Evolutionary conservation across 2,329 filamentous ascomycete species (phyloP).

Genomic region (Cladophialophora yegresii): DNA sequence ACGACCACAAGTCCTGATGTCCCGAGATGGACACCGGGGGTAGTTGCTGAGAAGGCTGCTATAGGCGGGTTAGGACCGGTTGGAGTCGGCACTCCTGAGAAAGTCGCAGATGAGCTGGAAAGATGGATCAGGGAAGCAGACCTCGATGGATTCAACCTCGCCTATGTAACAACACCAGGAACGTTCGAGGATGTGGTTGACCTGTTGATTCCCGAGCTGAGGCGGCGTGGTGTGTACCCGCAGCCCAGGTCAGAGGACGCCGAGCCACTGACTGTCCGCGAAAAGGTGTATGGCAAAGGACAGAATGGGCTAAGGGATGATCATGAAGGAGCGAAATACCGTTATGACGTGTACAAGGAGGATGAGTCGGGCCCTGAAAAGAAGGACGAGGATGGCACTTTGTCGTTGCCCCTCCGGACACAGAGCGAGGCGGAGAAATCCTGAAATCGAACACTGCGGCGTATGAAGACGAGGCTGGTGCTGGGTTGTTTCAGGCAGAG

Average conservation of each 20-base stretch:
- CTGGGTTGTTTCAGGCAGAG: neutral
- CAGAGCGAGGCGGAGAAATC: neutral
- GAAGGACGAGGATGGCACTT: constrained; percentile 6
- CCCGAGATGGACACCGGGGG: constrained; percentile 44
- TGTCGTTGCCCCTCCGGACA: constrained; percentile 8
- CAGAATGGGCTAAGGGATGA: constrained; percentile 60
- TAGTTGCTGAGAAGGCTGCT: constrained; percentile 50
- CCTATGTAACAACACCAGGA: constrained; percentile 54
- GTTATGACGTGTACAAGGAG: constrained; percentile 64
- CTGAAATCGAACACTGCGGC: neutral
- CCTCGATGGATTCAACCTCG: constrained; percentile 70
- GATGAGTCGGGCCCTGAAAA: constrained; percentile 43
- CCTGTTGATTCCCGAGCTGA: constrained; percentile 52
- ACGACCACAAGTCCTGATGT: constrained; percentile 53
- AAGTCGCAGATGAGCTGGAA: constrained; percentile 69
- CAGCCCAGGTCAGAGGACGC: constrained; percentile 35
- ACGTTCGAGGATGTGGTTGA: constrained; percentile 57
- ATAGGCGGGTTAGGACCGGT: constrained; percentile 56
- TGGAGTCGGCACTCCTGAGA: constrained; percentile 58
- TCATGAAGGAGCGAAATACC: constrained; percentile 61
- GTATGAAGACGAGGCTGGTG: neutral
- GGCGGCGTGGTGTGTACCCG: constrained; percentile 45
- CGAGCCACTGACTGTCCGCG: constrained; percentile 54
- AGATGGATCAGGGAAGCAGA: constrained; percentile 68
- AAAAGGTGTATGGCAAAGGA: constrained; percentile 64